phyloP scores from a whole-genome alignment of 306 rosid species.

The Hippophae tibetana region DNA sequence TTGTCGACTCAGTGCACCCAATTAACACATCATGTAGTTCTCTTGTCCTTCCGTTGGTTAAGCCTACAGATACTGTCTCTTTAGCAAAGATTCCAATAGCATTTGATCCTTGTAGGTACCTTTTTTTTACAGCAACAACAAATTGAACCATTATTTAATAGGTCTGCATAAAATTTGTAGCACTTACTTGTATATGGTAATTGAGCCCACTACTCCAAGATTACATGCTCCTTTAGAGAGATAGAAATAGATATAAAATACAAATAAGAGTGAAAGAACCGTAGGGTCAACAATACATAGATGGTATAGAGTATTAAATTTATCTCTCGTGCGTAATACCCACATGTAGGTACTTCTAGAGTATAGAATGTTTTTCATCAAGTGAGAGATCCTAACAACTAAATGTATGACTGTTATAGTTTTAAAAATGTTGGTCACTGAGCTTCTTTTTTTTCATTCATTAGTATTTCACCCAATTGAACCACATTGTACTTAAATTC shows the following conservation, averaged over 20 bases:
- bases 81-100: constrained; percentile 59
- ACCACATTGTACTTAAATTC: too few relatives aligned
- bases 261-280: too few relatives aligned
- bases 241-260: too few relatives aligned
- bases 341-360: too few relatives aligned
- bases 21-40: constrained; percentile 29
- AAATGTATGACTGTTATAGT: constrained; percentile 13
- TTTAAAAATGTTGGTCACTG: constrained; percentile 42
- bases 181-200: too few relatives aligned
- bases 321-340: too few relatives aligned
- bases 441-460: constrained; percentile 5
- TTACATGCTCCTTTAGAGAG: too few relatives aligned
- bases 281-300: too few relatives aligned
- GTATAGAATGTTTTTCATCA: background rate
- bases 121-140: constrained; percentile 9
- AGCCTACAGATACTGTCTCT: constrained; percentile 45
- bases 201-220: too few relatives aligned
- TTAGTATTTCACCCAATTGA: too few relatives aligned
- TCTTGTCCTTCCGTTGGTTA: constrained; percentile 29
- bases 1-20: constrained; percentile 54
- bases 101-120: constrained; percentile 49
- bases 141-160: too few relatives aligned
- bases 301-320: too few relatives aligned
- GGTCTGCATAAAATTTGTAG: background rate
- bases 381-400: constrained; percentile 6